Percentiles rank a stretch among this genome's conserved stretches.
phyloP scores from a whole-genome alignment of 768 basidiomycete genomes.

The Rhodosporidiobolus sp. region DNA sequence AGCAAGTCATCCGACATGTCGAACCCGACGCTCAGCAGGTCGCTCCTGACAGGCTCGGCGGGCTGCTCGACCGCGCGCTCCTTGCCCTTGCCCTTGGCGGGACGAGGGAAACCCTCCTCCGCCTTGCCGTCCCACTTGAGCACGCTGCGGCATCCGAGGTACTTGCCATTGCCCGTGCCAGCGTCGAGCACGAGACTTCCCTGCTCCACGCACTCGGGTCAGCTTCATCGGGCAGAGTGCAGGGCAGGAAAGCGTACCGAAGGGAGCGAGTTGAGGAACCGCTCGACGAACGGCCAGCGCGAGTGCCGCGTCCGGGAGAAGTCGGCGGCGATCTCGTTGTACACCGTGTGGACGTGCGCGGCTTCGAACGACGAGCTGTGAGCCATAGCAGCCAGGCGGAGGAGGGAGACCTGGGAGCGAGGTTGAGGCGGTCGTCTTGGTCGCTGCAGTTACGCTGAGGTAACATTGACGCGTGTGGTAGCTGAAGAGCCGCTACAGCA shows the following conservation, averaged over 20 bases:
- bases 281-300: constrained; percentile 25
- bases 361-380: constrained; percentile 58
- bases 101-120: neutral
- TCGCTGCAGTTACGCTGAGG: too few relatives aligned
- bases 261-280: constrained; percentile 1
- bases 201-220: constrained; percentile 73
- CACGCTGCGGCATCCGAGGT: constrained; percentile 56
- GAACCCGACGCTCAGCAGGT: constrained; percentile 8
- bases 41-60: constrained; percentile 1
- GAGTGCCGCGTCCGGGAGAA: constrained; percentile 85
- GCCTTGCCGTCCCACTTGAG: constrained; percentile 16
- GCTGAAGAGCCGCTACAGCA: too few relatives aligned
- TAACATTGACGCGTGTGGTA: too few relatives aligned
- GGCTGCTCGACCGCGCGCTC: constrained; percentile 3
- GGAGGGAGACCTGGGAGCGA: too few relatives aligned
- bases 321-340: constrained; percentile 79
- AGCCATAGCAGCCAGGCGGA: neutral
- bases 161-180: constrained; percentile 97
- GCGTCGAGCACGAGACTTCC: constrained; percentile 88
- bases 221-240: constrained; percentile 62
- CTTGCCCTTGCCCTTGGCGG: constrained; percentile 17
- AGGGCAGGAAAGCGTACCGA: neutral
- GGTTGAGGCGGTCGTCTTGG: neutral
- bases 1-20: constrained; percentile 37
- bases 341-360: constrained; percentile 73